Conservation (phyloP, 116 monocot species). For the Phalaenopsis hybrid region DNA sequence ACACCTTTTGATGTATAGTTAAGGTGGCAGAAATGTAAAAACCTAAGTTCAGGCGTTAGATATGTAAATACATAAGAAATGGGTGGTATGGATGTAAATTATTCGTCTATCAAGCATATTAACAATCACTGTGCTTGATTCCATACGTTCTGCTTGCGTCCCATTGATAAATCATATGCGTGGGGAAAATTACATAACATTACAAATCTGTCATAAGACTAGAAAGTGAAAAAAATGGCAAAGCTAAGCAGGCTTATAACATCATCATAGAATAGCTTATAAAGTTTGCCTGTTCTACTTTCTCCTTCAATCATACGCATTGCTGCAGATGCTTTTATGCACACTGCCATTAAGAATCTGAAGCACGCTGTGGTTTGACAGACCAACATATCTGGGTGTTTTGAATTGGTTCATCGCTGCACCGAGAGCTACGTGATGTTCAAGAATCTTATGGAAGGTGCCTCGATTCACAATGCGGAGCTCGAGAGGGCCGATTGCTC, state of each 20-base stretch:
- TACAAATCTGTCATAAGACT: not conserved
- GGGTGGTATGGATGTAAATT: too few relatives aligned
- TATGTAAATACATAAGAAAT: too few relatives aligned
- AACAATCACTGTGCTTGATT: not conserved
- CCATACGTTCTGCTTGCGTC: not conserved
- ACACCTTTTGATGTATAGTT: too few relatives aligned
- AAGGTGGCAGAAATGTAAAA: too few relatives aligned
- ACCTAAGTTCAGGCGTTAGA: too few relatives aligned
- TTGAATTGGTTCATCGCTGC: conserved; percentile 65
- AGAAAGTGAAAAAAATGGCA: not conserved
- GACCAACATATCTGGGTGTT: conserved; percentile 39
- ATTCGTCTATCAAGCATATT: too few relatives aligned
- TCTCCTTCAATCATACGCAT: conserved; percentile 20
- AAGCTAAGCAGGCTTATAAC: not conserved
- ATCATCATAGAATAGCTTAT: not conserved
- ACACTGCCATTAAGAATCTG: conserved; percentile 29
- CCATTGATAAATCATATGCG: not conserved
- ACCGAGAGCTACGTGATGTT: conserved; percentile 36
- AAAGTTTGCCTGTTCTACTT: not conserved
- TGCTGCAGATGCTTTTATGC: conserved; percentile 29
- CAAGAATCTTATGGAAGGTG: conserved; percentile 57
- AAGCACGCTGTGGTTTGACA: conserved; percentile 20
- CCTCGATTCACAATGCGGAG: conserved; percentile 43
- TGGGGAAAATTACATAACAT: not conserved
- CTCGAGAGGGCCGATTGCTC: conserved; percentile 53